Conservation (phyloP, 345 rosid genomes). For the Eucalyptus grandis region DNA sequence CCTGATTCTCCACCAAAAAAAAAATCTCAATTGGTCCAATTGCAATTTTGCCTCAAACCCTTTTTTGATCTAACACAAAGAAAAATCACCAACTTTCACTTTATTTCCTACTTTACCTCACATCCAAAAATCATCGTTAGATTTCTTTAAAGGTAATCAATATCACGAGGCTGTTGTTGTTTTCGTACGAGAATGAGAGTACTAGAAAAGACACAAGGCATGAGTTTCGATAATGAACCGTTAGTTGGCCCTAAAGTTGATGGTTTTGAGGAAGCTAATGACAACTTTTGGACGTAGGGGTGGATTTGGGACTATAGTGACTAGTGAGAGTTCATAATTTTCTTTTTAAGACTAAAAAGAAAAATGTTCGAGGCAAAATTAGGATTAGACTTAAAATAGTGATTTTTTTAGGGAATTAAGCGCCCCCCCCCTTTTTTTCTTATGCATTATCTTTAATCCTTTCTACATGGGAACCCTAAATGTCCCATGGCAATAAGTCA, state of each 20-base stretch:
- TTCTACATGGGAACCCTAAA: not conserved
- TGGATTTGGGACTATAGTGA: not conserved
- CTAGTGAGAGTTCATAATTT: not conserved
- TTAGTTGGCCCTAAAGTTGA: not conserved
- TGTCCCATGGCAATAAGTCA: not conserved
- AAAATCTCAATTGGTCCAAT: not conserved
- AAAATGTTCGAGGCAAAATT: not conserved
- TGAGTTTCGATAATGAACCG: not conserved
- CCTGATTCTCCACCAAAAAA: not conserved
- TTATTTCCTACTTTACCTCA: fast-evolving
- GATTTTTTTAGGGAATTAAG: not conserved
- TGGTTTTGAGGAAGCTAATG: not conserved
- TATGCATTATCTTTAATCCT: not conserved
- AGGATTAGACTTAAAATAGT: not conserved
- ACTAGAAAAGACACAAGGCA: not conserved
- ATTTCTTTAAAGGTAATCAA: not conserved
- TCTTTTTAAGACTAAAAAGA: not conserved
- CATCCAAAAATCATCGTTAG: not conserved
- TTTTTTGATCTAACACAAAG: not conserved
- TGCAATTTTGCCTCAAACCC: not conserved
- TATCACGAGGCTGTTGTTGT: not conserved
- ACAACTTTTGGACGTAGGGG: not conserved
- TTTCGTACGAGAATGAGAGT: not conserved
- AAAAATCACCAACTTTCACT: not conserved
- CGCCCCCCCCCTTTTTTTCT: not conserved